Percentiles rank a stretch among this genome's conserved stretches.
phyloP scores from a whole-genome alignment of 805 yeast species.

The Starmerella khaoyaiensis region DNA sequence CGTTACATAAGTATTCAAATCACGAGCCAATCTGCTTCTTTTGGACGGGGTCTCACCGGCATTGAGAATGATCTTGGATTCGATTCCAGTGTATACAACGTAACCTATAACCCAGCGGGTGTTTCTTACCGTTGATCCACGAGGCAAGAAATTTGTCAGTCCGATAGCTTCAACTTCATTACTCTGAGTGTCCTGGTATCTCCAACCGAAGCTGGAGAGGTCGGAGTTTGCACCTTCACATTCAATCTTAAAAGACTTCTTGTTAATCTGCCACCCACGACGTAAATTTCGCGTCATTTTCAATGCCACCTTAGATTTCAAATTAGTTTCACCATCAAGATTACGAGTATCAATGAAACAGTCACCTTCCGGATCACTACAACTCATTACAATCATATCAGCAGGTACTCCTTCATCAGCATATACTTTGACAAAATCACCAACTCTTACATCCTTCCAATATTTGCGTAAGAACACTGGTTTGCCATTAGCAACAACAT shows the following conservation, averaged over 20 bases:
- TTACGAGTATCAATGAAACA: constrained; percentile 60
- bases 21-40: constrained; percentile 49
- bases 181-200: constrained; percentile 34
- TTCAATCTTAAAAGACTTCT: constrained; percentile 47
- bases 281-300: constrained; percentile 41
- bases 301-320: constrained; percentile 46
- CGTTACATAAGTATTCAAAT: constrained; percentile 53
- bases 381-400: constrained; percentile 52
- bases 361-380: constrained; percentile 58
- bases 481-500: too few relatives aligned
- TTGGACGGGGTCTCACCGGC: constrained; percentile 70
- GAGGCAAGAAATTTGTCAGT: constrained; percentile 48
- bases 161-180: constrained; percentile 41
- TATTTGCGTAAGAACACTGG: constrained; percentile 34
- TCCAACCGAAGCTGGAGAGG: constrained; percentile 55
- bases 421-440: constrained; percentile 54
- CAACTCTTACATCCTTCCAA: constrained; percentile 68
- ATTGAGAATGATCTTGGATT: constrained; percentile 65
- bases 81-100: constrained; percentile 64
- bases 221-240: constrained; percentile 61
- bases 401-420: constrained; percentile 71
- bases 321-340: constrained; percentile 64
- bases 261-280: constrained; percentile 47
- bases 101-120: constrained; percentile 65
- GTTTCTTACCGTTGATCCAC: constrained; percentile 64